phyloP scores from a whole-genome alignment of 2,329 filamentous ascomycete species.

The Curvularia spicifera region DNA sequence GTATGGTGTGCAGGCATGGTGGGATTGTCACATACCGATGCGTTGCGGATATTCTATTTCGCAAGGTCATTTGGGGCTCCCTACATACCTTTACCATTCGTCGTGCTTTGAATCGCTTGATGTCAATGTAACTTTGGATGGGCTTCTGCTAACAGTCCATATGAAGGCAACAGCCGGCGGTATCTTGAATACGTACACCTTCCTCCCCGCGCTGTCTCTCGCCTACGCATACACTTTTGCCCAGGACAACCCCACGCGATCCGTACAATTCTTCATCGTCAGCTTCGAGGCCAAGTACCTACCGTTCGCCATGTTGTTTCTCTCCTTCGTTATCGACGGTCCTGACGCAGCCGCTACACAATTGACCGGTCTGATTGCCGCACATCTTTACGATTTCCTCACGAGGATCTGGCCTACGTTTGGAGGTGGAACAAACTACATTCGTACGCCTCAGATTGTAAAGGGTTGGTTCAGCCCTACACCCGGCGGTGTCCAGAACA shows the following conservation, averaged over 20 bases:
- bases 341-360: constrained; percentile 66
- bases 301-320: constrained; percentile 78
- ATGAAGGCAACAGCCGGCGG: constrained; percentile 60
- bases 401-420: constrained; percentile 87
- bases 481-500: constrained; percentile 54
- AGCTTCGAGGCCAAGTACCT: constrained; percentile 82
- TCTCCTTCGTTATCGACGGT: constrained; percentile 73
- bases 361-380: constrained; percentile 79
- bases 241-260: constrained; percentile 81
- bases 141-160: constrained; percentile 39
- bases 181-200: constrained; percentile 59
- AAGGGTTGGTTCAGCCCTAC: constrained; percentile 67
- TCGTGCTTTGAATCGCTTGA: constrained; percentile 13
- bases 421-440: constrained; percentile 78
- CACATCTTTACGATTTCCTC: constrained; percentile 89
- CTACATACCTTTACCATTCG: constrained; percentile 59
- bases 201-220: constrained; percentile 69
- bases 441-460: constrained; percentile 76
- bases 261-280: constrained; percentile 80
- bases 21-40: constrained; percentile 61
- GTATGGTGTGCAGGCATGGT: constrained; percentile 59
- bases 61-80: constrained; percentile 65
- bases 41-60: constrained; percentile 61
- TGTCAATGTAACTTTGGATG: constrained; percentile 12
- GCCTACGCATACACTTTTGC: constrained; percentile 84